Evolutionary conservation across 2,329 filamentous ascomycete genomes (phyloP), one percentile per base, ranked within the genome.

Genomic region (Lachnellula willkommii): DNA sequence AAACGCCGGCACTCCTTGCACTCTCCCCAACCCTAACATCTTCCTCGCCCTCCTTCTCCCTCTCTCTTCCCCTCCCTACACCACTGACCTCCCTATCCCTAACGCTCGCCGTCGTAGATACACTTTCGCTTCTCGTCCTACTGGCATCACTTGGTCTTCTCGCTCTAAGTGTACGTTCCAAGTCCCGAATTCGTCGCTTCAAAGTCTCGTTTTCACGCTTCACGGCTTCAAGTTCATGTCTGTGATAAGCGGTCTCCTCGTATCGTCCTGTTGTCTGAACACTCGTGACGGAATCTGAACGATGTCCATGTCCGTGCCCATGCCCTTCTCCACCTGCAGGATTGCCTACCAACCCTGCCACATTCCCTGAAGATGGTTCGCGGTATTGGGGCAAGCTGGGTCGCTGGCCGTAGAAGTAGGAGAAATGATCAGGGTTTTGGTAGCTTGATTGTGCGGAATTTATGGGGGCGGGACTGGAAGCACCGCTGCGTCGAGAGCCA

Each of bases 121-220:
- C 74, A 56, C 80, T 83, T 59, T 78, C 79, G 56, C 78, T 82
- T 53, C 79, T 60, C n/a, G 71, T 69, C 5, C 74, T 70, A 63
- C 74, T 74, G 11, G 72, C 71, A 50, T 80, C 78, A 39, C 66
- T 67, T 39, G 61, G 62, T 55, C 66, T 54, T 47, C 66, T 64
- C 9, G 58, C 58, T 28, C 66, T 63, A 7, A 85, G 72, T 59
- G 76, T 71, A 39, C 76, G 74, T 71, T 88, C 84, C 11, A 88
- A 70, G 45, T 87, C 84, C 47, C 82, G 76, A 56, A 88, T 79
- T 14, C 80, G 77, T 53, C 77, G 74, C 73, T 83, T 84, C 47
- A 88, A 70, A 0, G 70, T 68, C 52, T 87, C 84, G 57, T 88
- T 87, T 70, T 88, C 84, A 47, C 77, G 75, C 71, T 84, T 86